phyloP scores from a whole-genome alignment of 805 yeast species.

The Pichia rugopelliculosa region DNA sequence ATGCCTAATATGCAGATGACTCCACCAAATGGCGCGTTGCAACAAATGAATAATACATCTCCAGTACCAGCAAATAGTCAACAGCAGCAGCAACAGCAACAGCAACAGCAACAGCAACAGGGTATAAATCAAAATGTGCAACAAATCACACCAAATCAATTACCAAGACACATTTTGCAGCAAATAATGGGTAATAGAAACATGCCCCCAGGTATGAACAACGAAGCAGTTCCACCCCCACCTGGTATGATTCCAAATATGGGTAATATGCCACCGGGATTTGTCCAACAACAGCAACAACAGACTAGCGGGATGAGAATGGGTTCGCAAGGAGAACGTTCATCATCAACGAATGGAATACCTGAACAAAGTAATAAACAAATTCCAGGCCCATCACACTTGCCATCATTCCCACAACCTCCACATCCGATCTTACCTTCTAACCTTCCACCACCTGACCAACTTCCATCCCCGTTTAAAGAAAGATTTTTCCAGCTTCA shows the following conservation, averaged over 20 bases:
- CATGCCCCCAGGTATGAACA: constrained; percentile 17
- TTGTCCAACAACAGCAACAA: background rate
- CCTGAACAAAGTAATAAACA: background rate
- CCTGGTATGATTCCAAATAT: background rate
- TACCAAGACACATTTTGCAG: constrained; percentile 7
- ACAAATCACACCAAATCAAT: background rate
- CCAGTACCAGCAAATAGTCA: background rate
- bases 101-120: background rate
- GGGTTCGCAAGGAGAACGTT: background rate
- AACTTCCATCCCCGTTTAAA: constrained; percentile 11
- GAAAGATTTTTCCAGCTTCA: constrained; percentile 11
- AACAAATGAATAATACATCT: background rate
- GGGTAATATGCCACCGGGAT: background rate
- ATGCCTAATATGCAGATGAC: background rate
- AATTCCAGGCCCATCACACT: background rate
- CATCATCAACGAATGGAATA: background rate
- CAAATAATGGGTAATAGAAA: background rate
- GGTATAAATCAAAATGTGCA: background rate
- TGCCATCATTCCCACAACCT: background rate
- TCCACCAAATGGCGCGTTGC: background rate
- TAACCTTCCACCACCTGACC: constrained; percentile 14
- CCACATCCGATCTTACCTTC: background rate
- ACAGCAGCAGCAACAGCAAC: background rate
- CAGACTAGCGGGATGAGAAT: background rate
- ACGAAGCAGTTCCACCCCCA: background rate